phyloP scores from a whole-genome alignment of 192 early-diverging fungal species.

The Coemansia sp. region DNA sequence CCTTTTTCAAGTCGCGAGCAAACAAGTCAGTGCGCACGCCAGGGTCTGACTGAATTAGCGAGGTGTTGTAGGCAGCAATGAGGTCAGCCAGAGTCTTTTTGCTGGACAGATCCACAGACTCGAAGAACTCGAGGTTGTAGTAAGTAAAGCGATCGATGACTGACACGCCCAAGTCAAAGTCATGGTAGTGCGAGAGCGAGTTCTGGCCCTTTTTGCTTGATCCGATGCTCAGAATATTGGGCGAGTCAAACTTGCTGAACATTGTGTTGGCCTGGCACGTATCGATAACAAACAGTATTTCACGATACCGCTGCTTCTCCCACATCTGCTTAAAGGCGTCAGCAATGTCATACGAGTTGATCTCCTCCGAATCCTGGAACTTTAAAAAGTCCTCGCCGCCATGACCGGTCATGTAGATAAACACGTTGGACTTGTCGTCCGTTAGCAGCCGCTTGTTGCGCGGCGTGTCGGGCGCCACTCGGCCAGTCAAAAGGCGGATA shows the following conservation, averaged over 20 bases:
- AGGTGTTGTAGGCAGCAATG: conserved; percentile 77
- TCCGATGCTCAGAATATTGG: conserved; percentile 90
- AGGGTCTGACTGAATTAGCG: conserved; percentile 74
- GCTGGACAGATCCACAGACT: conserved; percentile 77
- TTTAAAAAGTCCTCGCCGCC: conserved; percentile 99
- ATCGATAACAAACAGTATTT: conserved; percentile 98
- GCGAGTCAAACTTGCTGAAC: conserved; percentile 89
- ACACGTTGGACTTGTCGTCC: conserved; percentile 92
- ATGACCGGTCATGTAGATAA: conserved; percentile 99
- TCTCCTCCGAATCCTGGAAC: conserved; percentile 98
- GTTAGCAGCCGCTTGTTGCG: conserved; percentile 92
- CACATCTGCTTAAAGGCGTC: conserved; percentile 98
- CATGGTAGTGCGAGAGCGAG: conserved; percentile 79
- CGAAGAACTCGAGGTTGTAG: conserved; percentile 90
- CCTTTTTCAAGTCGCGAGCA: conserved; percentile 71
- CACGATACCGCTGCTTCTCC: conserved; percentile 94
- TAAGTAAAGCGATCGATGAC: conserved; percentile 99
- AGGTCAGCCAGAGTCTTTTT: conserved; percentile 69
- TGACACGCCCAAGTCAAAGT: conserved; percentile 91
- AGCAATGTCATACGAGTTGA: conserved; percentile 91
- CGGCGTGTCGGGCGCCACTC: conserved; percentile 81
- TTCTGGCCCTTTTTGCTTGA: conserved; percentile 82
- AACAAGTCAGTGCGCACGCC: conserved; percentile 86
- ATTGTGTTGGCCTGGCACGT: conserved; percentile 99
- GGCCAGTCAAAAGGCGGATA: conserved; percentile 86